phyloP scores from a whole-genome alignment of 2,329 filamentous ascomycete genomes.

The Colletotrichum truncatum region DNA sequence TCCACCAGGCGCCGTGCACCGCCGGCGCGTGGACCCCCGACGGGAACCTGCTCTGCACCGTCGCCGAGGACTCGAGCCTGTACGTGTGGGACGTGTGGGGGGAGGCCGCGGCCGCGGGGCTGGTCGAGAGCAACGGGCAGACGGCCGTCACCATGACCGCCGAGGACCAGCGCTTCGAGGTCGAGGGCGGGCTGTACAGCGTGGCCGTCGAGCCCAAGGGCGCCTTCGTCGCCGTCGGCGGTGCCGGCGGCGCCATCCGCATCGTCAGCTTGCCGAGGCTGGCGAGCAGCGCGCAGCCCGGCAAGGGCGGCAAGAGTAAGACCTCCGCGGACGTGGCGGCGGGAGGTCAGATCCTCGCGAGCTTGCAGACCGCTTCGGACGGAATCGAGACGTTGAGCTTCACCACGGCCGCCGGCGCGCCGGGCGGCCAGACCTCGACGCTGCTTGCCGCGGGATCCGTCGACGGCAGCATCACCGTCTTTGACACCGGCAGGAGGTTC shows the following conservation, averaged over 20 bases:
- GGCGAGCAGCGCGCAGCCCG: conserved; percentile 36
- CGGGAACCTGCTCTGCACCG: conserved; percentile 85
- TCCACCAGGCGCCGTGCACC: conserved; percentile 87
- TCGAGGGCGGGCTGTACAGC: conserved; percentile 91
- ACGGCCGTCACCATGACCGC: conserved; percentile 81
- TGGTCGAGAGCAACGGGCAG: conserved; percentile 62
- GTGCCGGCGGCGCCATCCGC: conserved; percentile 86
- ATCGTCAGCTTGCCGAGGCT: conserved; percentile 84
- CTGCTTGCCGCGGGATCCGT: conserved; percentile 74
- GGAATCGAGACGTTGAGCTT: conserved; percentile 82
- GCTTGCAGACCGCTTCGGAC: conserved; percentile 79
- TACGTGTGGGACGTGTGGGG: conserved; percentile 95
- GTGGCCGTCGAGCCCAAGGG: conserved; percentile 85
- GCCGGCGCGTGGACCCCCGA: conserved; percentile 92
- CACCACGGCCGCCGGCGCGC: conserved; percentile 46
- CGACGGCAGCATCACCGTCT: conserved; percentile 83
- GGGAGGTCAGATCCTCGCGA: conserved; percentile 76
- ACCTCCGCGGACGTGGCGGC: conserved; percentile 49
- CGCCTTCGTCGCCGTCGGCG: conserved; percentile 84
- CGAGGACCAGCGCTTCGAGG: conserved; percentile 87
- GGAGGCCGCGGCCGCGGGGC: conserved; percentile 68
- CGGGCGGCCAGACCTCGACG: conserved; percentile 48
- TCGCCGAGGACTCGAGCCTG: conserved; percentile 87
- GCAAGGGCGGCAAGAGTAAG: conserved; percentile 37
- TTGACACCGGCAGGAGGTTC: conserved; percentile 87